phyloP scores from a whole-genome alignment of 2,329 filamentous ascomycete genomes.

The Curvularia lunata region DNA sequence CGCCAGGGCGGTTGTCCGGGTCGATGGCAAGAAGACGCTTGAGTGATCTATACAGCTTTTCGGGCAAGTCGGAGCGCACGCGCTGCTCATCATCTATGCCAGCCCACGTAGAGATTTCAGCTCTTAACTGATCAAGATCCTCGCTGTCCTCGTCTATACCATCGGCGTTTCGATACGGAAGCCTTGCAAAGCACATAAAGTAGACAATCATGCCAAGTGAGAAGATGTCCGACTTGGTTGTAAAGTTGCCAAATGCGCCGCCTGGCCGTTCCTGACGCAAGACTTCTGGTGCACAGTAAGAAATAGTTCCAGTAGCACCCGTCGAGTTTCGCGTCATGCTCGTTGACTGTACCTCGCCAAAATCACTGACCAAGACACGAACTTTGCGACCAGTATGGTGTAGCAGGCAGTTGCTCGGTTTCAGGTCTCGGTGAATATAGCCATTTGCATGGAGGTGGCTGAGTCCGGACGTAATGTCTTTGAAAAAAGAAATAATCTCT shows the following conservation, averaged over 20 bases:
- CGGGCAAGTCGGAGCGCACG: conserved; percentile 80
- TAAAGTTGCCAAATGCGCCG: conserved; percentile 88
- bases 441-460: conserved; percentile 88
- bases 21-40: conserved; percentile 80
- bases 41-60: conserved; percentile 83
- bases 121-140: conserved; percentile 82
- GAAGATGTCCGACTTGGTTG: conserved; percentile 97
- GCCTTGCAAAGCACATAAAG: conserved; percentile 91
- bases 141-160: conserved; percentile 88
- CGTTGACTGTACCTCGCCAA: conserved; percentile 92
- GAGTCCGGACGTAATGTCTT: conserved; percentile 89
- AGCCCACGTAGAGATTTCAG: conserved; percentile 84
- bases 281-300: conserved; percentile 96
- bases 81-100: conserved; percentile 82
- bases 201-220: conserved; percentile 98
- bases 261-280: conserved; percentile 67
- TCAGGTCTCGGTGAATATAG: conserved; percentile 95
- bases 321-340: conserved; percentile 84
- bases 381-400: conserved; percentile 75
- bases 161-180: conserved; percentile 87
- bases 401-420: conserved; percentile 92
- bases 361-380: conserved; percentile 91
- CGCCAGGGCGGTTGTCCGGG: conserved; percentile 77
- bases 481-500: conserved; percentile 96
- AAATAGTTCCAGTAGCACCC: conserved; percentile 93